These are phyloP conservation scores for Phytophthora hibernalis DNA, from an alignment of 352 stramenopile species.

Conservation along the genomic window DNA sequence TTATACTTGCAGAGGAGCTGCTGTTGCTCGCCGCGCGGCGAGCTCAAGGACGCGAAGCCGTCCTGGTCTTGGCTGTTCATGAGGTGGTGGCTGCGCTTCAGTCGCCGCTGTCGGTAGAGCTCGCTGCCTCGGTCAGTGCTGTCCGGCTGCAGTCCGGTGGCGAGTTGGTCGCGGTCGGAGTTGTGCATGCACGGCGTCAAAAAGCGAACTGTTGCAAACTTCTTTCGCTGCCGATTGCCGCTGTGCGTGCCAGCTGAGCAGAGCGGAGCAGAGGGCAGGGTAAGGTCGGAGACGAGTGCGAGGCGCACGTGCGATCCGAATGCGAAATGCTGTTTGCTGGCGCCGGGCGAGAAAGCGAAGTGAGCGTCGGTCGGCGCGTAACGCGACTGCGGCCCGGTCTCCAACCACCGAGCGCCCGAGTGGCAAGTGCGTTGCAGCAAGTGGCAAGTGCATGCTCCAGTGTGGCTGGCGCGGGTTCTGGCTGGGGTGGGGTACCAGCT, in stretches of 20 bases:
- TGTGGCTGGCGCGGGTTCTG: slow-evolving; percentile 37
- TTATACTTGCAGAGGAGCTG: slow-evolving; percentile 88
- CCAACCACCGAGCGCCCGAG: slow-evolving; percentile 42
- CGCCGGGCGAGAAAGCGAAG: slow-evolving; percentile 37
- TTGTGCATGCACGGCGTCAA: slow-evolving; percentile 37
- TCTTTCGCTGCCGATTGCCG: not conserved
- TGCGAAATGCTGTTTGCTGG: slow-evolving; percentile 32
- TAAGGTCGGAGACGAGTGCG: slow-evolving; percentile 3
- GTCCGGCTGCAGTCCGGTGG: slow-evolving; percentile 37
- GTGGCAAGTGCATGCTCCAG: slow-evolving; percentile 43
- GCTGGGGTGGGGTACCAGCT: slow-evolving; percentile 38
- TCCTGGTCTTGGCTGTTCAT: slow-evolving; percentile 43
- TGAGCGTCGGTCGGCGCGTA: slow-evolving; percentile 28
- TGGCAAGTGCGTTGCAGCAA: slow-evolving; percentile 53
- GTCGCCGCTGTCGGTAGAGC: slow-evolving; percentile 39
- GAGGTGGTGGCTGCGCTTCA: slow-evolving; percentile 41
- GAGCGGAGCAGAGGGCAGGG: slow-evolving; percentile 13
- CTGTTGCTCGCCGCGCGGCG: slow-evolving; percentile 43
- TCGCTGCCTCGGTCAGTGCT: slow-evolving; percentile 40
- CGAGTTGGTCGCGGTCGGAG: slow-evolving; percentile 40
- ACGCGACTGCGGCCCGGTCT: slow-evolving; percentile 10
- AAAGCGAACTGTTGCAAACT: not conserved
- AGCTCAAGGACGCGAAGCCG: slow-evolving; percentile 48
- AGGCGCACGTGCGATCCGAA: slow-evolving; percentile 7
- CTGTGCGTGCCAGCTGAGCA: no score